Evolutionary conservation across 305 asterid species (phyloP).

Genomic region (Fraxinus paxiana): DNA sequence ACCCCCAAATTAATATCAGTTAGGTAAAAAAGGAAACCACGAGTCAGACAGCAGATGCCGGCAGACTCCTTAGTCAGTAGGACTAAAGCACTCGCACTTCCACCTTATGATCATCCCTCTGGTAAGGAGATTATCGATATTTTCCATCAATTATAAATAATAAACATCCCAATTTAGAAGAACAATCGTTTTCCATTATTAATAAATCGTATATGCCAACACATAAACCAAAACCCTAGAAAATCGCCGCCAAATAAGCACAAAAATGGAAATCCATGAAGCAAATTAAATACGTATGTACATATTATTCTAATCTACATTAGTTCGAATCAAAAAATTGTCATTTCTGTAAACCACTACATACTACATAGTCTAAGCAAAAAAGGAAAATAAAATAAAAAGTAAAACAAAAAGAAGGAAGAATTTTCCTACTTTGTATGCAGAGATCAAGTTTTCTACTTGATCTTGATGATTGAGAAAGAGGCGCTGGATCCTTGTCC

Average conservation of each 20-base stretch:
- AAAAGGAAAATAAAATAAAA: background rate
- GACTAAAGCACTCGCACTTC: background rate
- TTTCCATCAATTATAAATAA: background rate
- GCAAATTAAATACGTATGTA: background rate
- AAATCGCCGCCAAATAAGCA: conserved; percentile 8
- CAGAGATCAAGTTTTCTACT: background rate
- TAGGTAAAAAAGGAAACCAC: background rate
- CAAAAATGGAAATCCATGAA: background rate
- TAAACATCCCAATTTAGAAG: background rate
- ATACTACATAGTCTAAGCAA: background rate
- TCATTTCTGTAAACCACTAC: background rate
- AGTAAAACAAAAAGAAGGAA: background rate
- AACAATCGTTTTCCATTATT: background rate
- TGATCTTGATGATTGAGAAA: background rate
- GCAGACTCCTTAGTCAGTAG: background rate
- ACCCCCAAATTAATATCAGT: background rate
- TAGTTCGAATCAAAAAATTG: background rate
- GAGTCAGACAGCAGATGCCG: background rate
- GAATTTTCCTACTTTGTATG: background rate
- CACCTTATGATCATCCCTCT: background rate
- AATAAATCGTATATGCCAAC: background rate
- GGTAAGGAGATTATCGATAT: background rate
- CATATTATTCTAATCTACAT: background rate
- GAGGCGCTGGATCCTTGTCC: background rate
- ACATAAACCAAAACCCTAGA: conserved; percentile 22